phyloP scores from a whole-genome alignment of 805 yeast species.

The Candida easanensis region DNA sequence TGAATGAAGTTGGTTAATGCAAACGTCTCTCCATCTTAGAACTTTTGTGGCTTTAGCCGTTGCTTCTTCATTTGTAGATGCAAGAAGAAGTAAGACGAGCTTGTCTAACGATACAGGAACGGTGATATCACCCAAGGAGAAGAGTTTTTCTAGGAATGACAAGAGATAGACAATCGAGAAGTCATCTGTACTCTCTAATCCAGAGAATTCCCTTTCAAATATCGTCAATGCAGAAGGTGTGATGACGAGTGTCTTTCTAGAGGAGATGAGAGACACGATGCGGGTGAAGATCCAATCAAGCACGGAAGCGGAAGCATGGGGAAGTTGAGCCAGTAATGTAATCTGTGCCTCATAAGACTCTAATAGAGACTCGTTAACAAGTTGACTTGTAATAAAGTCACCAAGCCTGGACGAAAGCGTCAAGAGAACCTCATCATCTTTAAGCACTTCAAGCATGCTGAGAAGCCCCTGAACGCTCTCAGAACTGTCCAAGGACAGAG shows the following conservation, averaged over 20 bases:
- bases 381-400: background rate
- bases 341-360: background rate
- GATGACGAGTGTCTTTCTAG: constrained; percentile 5
- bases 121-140: constrained; percentile 6
- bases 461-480: constrained; percentile 12
- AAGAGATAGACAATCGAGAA: constrained; percentile 5
- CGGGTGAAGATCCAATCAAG: constrained; percentile 10
- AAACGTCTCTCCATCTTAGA: constrained; percentile 52
- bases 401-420: constrained; percentile 7
- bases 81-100: constrained; percentile 34
- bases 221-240: constrained; percentile 3
- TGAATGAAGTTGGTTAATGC: constrained; percentile 22
- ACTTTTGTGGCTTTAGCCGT: constrained; percentile 37
- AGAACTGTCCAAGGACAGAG: constrained; percentile 3
- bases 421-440: background rate
- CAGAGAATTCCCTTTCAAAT: constrained; percentile 1
- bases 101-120: constrained; percentile 23
- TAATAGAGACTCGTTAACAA: background rate
- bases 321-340: constrained; percentile 9
- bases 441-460: constrained; percentile 8
- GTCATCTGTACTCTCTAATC: background rate
- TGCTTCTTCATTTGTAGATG: constrained; percentile 37
- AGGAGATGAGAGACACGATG: constrained; percentile 3
- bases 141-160: constrained; percentile 17
- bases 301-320: constrained; percentile 2